Base-by-base conservation (phyloP, 257 asterid species). In the Catharanthus roseus region DNA sequence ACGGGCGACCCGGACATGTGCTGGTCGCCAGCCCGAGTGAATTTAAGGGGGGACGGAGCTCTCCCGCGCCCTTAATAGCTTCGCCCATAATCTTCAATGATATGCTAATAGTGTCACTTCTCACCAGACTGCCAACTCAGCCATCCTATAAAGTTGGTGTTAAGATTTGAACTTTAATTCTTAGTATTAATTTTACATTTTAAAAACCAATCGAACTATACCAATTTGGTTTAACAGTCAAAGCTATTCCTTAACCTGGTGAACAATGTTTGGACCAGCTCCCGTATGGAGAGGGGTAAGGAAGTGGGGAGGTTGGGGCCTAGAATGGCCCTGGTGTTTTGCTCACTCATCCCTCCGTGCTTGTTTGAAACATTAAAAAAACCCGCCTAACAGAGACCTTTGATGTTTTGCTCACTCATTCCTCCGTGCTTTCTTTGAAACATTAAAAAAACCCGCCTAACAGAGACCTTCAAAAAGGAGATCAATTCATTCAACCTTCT, bases 231-330 rank as follows among this genome's bases (percentile, higher is more conserved):
- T n/a, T n/a, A n/a, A 38, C 3, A 38, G 42, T 38, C 8, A 39
- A 58, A 39, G 53, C 72, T 57, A 50, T 71, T 54, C 68, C 80
- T 80, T 76, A 79, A 58, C 77, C 47, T 66, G 65, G 79, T 79
- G 72, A 79, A 75, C 83, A 72, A 75, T 65, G 74, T 21, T 3
- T 64, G 67, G 38, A 18, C 51, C 23, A 11, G 33, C 6, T 24
- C 13, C 58, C 31, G 19, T 4, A 12, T 44, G 42, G 42, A 38
- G 50, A 12, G 53, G 19, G 19, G 21, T 12, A 5, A 21, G 53
- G 4, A 5, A 1, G 51, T 10, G 1, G 23, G 1, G 54, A 6
- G n/a, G 23, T 15, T 21, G 58, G 29, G 29, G 6, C 11, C 3
- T 0, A 15, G 23, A 7, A n/a, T 4, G 5, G 61, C 42, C 49